Evolutionary conservation across 192 early-diverging fungal species (phyloP).

Genomic region (Backusella macrospora): DNA sequence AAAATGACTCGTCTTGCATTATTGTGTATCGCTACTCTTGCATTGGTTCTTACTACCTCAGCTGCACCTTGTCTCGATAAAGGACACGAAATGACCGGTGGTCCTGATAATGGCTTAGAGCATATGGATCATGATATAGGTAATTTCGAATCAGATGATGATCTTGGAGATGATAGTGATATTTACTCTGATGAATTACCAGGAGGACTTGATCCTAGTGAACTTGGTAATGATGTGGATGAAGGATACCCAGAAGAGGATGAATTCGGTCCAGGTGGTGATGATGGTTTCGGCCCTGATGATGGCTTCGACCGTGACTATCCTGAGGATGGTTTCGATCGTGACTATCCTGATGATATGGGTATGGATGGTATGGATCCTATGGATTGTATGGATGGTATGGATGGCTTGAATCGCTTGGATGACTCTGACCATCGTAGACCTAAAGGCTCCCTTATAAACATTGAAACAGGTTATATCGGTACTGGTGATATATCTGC

Average conservation of each 20-base stretch:
- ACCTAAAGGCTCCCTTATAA: neutral
- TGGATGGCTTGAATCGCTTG: no score
- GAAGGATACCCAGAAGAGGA: neutral
- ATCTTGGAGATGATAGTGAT: slow-evolving; percentile 5
- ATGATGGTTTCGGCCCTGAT: neutral
- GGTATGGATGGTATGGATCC: no score
- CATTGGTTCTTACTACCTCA: neutral
- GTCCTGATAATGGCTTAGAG: neutral
- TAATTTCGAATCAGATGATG: slow-evolving; percentile 10
- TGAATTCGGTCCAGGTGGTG: neutral
- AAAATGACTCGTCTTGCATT: neutral
- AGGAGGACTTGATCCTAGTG: slow-evolving; percentile 7
- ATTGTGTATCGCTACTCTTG: slow-evolving; percentile 6
- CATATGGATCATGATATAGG: slow-evolving; percentile 4
- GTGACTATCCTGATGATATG: no score
- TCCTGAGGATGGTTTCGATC: neutral
- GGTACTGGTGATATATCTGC: neutral
- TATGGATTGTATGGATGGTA: no score
- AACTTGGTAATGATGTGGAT: neutral
- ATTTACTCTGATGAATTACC: neutral
- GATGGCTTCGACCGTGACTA: no score
- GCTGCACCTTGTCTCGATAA: slow-evolving; percentile 8
- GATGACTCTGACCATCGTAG: neutral
- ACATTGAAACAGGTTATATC: neutral
- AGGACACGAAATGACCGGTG: neutral